Evolutionary conservation across 257 asterid genomes (phyloP).

Genomic region (Marsdenia floribunda): DNA sequence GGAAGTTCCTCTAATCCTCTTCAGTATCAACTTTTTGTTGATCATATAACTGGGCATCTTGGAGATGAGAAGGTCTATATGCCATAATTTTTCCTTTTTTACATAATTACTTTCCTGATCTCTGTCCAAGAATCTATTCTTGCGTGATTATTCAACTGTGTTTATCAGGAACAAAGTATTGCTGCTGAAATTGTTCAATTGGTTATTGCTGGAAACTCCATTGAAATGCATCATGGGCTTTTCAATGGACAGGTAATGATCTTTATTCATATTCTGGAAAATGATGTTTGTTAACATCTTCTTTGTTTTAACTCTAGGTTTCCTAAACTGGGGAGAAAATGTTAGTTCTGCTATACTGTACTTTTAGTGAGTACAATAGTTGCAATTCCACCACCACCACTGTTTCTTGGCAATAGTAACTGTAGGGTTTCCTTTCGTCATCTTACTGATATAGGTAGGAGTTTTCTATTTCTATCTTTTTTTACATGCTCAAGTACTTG

Average conservation of each 20-base stretch:
- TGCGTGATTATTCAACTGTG: slow-evolving; percentile 17
- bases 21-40: slow-evolving; percentile 83
- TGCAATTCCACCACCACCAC: background rate
- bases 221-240: slow-evolving; percentile 65
- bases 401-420: background rate
- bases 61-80: slow-evolving; percentile 81
- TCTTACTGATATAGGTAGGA: background rate
- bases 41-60: slow-evolving; percentile 95
- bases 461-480: too few relatives aligned
- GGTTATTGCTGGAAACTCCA: slow-evolving; percentile 87
- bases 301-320: background rate
- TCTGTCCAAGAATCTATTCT: slow-evolving; percentile 18
- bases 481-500: background rate
- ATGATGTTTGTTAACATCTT: background rate
- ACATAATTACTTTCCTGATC: slow-evolving; percentile 10
- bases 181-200: slow-evolving; percentile 93
- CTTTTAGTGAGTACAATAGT: background rate
- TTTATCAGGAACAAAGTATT: slow-evolving; percentile 66
- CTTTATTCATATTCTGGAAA: background rate
- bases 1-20: slow-evolving; percentile 79
- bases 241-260: slow-evolving; percentile 82
- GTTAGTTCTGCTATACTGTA: slow-evolving; percentile 3
- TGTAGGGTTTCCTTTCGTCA: background rate
- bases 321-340: background rate
- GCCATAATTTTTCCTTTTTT: slow-evolving; percentile 14